phyloP scores from a whole-genome alignment of 805 yeast species.

The Pichia rugopelliculosa region DNA sequence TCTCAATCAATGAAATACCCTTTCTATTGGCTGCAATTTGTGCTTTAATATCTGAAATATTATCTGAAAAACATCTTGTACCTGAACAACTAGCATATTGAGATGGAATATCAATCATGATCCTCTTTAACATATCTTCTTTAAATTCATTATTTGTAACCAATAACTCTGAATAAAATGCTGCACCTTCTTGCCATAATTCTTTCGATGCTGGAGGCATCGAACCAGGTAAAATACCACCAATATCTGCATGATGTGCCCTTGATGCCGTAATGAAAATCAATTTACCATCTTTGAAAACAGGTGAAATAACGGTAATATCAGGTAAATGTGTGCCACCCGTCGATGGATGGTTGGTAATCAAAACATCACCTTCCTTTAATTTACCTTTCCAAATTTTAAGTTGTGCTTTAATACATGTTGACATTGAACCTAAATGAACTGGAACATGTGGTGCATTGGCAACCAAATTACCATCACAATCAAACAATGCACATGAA shows the following conservation, averaged over 20 bases:
- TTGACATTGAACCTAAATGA: slow-evolving; percentile 80
- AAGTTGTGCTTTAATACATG: slow-evolving; percentile 63
- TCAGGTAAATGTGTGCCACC: slow-evolving; percentile 90
- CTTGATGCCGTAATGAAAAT: slow-evolving; percentile 88
- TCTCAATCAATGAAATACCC: slow-evolving; percentile 61
- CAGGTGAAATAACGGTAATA: slow-evolving; percentile 89
- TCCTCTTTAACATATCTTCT: slow-evolving; percentile 50
- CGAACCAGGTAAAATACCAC: slow-evolving; percentile 85
- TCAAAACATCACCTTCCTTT: slow-evolving; percentile 65
- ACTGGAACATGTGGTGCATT: slow-evolving; percentile 88
- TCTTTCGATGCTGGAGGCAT: slow-evolving; percentile 90
- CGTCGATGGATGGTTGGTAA: slow-evolving; percentile 71
- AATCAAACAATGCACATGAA: slow-evolving; percentile 75
- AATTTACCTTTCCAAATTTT: slow-evolving; percentile 55
- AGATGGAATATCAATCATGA: slow-evolving; percentile 68
- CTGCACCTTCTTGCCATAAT: slow-evolving; percentile 86
- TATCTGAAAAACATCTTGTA: slow-evolving; percentile 74
- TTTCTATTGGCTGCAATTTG: slow-evolving; percentile 84
- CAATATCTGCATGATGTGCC: slow-evolving; percentile 96
- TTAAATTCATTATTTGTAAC: slow-evolving; percentile 69
- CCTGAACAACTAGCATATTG: slow-evolving; percentile 83
- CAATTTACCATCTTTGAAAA: slow-evolving; percentile 50
- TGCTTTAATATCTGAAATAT: slow-evolving; percentile 75
- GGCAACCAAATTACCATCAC: slow-evolving; percentile 72
- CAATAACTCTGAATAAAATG: slow-evolving; percentile 71